phyloP scores from a whole-genome alignment of 2,329 filamentous ascomycete species.

The Diaporthe helianthi region DNA sequence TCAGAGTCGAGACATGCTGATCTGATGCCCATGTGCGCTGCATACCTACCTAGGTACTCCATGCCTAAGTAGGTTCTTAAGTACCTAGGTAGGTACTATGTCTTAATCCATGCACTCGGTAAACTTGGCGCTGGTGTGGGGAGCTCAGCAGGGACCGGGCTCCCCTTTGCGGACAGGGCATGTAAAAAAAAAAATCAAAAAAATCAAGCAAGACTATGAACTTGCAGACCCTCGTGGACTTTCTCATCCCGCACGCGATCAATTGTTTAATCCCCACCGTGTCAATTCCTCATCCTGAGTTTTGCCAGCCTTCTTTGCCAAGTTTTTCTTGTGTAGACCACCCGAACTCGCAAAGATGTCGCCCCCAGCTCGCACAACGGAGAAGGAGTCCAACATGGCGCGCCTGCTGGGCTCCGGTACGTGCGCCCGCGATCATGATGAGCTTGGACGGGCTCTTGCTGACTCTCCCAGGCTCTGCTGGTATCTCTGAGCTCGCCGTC shows the following conservation, averaged over 20 bases:
- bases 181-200: slow-evolving; percentile 35
- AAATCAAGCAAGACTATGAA: slow-evolving; percentile 29
- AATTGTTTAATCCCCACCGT: slow-evolving; percentile 24
- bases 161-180: slow-evolving; percentile 24
- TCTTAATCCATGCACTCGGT: slow-evolving; percentile 12
- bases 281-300: slow-evolving; percentile 9
- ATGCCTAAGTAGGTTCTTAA: too few relatives aligned
- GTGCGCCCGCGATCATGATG: slow-evolving; percentile 22
- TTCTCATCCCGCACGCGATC: slow-evolving; percentile 25
- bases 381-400: slow-evolving; percentile 89
- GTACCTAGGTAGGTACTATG: too few relatives aligned
- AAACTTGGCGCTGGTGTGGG: slow-evolving; percentile 18
- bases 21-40: not conserved
- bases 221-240: slow-evolving; percentile 16
- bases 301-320: slow-evolving; percentile 16
- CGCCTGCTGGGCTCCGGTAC: slow-evolving; percentile 89
- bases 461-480: slow-evolving; percentile 74
- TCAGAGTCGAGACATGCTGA: slow-evolving; percentile 6
- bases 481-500: slow-evolving; percentile 90
- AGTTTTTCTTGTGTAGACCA: slow-evolving; percentile 3
- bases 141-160: slow-evolving; percentile 14
- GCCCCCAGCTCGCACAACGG: slow-evolving; percentile 55
- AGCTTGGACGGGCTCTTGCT: slow-evolving; percentile 23
- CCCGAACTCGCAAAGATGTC: slow-evolving; percentile 58
- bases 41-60: too few relatives aligned